Base-by-base conservation (phyloP, 257 asterid genomes). In the Solanum tarapatanum region DNA sequence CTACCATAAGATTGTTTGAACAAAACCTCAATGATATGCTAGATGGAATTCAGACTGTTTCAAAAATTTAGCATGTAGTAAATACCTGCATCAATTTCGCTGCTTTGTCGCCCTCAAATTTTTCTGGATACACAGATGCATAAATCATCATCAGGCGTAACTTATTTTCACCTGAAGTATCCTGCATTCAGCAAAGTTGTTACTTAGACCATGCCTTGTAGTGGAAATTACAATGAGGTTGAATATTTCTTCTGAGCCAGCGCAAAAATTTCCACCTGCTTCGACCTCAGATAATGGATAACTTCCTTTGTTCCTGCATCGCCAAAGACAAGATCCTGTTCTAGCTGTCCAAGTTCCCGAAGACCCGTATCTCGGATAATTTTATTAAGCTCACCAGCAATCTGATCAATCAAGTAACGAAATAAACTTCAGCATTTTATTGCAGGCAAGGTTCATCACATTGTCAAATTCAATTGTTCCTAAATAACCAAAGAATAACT, bases 301-400 rank as follows among this genome's bases (percentile, higher is more conserved):
- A 97, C 93, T 94, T 97, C 99, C 92, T 97, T 97, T 17, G 99
- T 91, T 90, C 96, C 99, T 87, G 99, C 99, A 92, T 97, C 98
- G 26, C 99, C 99, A 90, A 97, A 97, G 88, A 96, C 99, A 89
- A 97, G 93, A 91, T 95, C 99, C 91, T 97, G 99, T 93, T 97
- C 99, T 88, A 97, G 93, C 87, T 97, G 98, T 86, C 99, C 99
- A 82, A 97, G 99, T 1, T 97, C 98, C 64, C 98, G 93, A 89
- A 97, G 98, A 68, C 94, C 92, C 60, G 32, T 12, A 1, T 95
- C 98, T 90, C 94, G 89, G 87, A 94, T 97, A 77, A 95, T 80
- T 45, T 76, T 86, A 89, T 97, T 97, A 86, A 97, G 86, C 91
- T 91, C 96, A 79, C 98, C 98, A 80, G 99, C 99, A 91, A 97